Evolutionary conservation across 148 eudicot species (phyloP).

Genomic region (Fagopyrum tataricum): DNA sequence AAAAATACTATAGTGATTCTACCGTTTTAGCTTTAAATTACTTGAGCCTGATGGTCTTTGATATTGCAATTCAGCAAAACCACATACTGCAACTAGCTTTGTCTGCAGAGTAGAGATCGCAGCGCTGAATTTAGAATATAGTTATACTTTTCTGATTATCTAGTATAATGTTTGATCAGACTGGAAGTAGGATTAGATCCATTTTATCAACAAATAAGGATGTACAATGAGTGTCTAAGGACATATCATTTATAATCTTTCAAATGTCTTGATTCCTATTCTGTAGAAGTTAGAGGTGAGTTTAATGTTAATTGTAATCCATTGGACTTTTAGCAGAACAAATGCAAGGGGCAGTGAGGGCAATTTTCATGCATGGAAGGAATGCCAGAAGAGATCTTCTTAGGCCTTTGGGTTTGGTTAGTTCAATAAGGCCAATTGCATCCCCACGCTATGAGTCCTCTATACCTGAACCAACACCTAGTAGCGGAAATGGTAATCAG

Average conservation of each 20-base stretch:
- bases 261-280: not conserved
- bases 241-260: not conserved
- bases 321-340: conserved; percentile 2
- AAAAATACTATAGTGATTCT: no score
- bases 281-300: not conserved
- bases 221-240: not conserved
- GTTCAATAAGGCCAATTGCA: not conserved
- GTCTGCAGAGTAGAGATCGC: not conserved
- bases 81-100: not conserved
- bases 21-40: no score
- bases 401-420: not conserved
- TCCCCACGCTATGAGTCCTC: conserved; percentile 6
- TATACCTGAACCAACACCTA: not conserved
- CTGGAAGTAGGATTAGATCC: not conserved
- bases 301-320: not conserved
- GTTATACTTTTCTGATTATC: not conserved
- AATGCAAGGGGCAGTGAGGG: conserved; percentile 10
- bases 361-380: not conserved
- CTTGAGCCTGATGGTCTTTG: no score
- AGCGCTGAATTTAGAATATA: not conserved
- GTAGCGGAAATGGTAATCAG: not conserved
- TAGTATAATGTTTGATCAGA: not conserved
- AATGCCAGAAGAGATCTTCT: not conserved
- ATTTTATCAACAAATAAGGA: not conserved
- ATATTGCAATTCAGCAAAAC: no score